Base-by-base conservation (phyloP, 345 rosid genomes). In the thale cress (Arabidopsis thaliana) region DNA sequence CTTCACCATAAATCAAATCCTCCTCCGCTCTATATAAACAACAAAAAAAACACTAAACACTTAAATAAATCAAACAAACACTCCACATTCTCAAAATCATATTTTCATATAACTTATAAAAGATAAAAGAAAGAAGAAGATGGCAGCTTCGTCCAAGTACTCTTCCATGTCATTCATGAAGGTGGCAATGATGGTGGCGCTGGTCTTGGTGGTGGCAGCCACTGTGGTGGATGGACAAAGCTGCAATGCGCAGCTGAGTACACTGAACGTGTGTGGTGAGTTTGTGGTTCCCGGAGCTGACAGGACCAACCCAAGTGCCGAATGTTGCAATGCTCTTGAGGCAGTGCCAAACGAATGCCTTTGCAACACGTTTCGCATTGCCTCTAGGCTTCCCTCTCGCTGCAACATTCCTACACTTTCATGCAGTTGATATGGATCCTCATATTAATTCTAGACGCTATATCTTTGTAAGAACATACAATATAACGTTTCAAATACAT, bases 311-410 rank as follows among this genome's bases (percentile, higher is more conserved):
- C 97, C 98, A 0, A 81, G 65, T 40, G 1, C 87, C 0, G 86
- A 74, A 5, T 88, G 97, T 46, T 88, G 98, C 59, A 65, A 22
- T 8, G 94, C 96, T 1, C 91, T 91, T 30, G 88, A 77, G 37
- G 68, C 89, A 0, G 83, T 93, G 14, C 82, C 85, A 4, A 81
- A 64, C 12, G 91, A 88, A 69, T 93, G 97, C 74, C 77, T 93
- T 67, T 91, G 98, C 86, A 89, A 58, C 93, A 89, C 98, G 40
- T 67, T 93, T 45, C 86, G 88, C 56, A 83, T 93, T 42, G 90
- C 91, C 0, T 75, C 91, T 42, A 86, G 84, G 48, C 94, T 93
- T 65, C 97, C 98, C 40, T 66, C 83, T 50, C 86, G 72, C 8
- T 91, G 98, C 88, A 86, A 71, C 70, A 64, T 91, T 67, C 89